Evolutionary conservation across 345 rosid genomes (phyloP).

Genomic region (Stellera chamaejasme): DNA sequence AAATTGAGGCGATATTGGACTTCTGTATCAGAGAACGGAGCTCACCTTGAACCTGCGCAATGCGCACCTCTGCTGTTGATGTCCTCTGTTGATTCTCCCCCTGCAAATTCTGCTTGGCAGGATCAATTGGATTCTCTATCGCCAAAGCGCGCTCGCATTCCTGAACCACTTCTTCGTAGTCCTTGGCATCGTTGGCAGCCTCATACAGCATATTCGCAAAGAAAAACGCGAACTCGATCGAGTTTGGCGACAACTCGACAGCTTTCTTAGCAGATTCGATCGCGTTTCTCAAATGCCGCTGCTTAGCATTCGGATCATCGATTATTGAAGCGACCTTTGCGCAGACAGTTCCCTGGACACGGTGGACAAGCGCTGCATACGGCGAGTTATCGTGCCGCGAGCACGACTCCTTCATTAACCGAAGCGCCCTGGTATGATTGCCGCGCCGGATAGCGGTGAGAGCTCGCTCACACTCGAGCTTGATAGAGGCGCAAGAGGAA

Average conservation of each 20-base stretch:
- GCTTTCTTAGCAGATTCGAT: constrained; percentile 71
- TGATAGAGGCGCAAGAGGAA: constrained; percentile 35
- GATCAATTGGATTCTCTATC: constrained; percentile 72
- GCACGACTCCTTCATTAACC: constrained; percentile 76
- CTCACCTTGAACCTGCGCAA: constrained; percentile 71
- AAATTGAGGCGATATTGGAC: constrained; percentile 57
- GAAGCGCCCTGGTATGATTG: constrained; percentile 74
- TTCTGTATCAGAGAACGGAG: constrained; percentile 66
- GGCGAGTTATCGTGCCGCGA: constrained; percentile 41
- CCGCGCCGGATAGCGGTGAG: constrained; percentile 73
- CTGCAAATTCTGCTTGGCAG: constrained; percentile 81
- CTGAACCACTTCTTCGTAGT: constrained; percentile 71
- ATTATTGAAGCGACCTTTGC: constrained; percentile 66
- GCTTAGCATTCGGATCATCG: constrained; percentile 67
- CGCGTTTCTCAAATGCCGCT: constrained; percentile 57
- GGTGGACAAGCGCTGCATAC: constrained; percentile 49
- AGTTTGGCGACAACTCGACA: constrained; percentile 61
- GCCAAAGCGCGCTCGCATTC: constrained; percentile 85
- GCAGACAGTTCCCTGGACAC: constrained; percentile 81
- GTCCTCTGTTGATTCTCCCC: constrained; percentile 81
- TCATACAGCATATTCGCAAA: constrained; percentile 80
- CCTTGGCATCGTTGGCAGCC: constrained; percentile 71
- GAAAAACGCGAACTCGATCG: constrained; percentile 78
- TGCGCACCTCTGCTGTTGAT: constrained; percentile 58
- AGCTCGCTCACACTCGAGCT: constrained; percentile 82